These are phyloP conservation scores for Bauhinia variegata DNA, from an alignment of 306 rosid species.

Conservation along the genomic window DNA sequence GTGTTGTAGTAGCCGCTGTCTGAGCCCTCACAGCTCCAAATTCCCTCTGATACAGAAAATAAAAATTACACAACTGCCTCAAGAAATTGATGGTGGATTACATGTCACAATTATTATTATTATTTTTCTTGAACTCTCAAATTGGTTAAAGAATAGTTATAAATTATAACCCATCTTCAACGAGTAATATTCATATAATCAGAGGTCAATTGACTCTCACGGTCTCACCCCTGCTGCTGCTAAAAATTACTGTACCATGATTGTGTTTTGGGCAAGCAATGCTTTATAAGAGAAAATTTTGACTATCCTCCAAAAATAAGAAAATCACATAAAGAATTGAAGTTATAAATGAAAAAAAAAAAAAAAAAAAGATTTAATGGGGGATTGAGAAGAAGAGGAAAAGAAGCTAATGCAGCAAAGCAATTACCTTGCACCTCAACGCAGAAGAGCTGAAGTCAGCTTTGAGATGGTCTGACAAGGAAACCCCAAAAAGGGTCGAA, in stretches of 20 bases:
- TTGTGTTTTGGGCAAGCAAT: too few relatives aligned
- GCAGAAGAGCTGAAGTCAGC: slow-evolving; percentile 72
- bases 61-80: slow-evolving; percentile 11
- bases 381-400: slow-evolving; percentile 7
- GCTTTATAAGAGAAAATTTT: too few relatives aligned
- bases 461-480: slow-evolving; percentile 70
- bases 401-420: background rate
- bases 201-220: too few relatives aligned
- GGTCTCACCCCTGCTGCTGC: too few relatives aligned
- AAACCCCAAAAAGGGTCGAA: slow-evolving; percentile 72
- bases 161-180: too few relatives aligned
- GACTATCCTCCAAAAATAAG: too few relatives aligned
- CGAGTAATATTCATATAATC: too few relatives aligned
- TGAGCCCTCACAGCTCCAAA: slow-evolving; percentile 73
- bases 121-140: background rate
- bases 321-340: background rate
- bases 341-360: background rate
- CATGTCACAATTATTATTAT: background rate
- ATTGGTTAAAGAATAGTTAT: background rate
- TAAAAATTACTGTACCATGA: too few relatives aligned
- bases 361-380: background rate
- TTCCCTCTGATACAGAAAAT: slow-evolving; percentile 50
- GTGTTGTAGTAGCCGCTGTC: slow-evolving; percentile 61
- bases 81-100: background rate
- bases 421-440: slow-evolving; percentile 76